These are phyloP conservation scores for Leptographium wingfieldii DNA, from an alignment of 2,329 filamentous ascomycete species.

Conservation along the genomic window DNA sequence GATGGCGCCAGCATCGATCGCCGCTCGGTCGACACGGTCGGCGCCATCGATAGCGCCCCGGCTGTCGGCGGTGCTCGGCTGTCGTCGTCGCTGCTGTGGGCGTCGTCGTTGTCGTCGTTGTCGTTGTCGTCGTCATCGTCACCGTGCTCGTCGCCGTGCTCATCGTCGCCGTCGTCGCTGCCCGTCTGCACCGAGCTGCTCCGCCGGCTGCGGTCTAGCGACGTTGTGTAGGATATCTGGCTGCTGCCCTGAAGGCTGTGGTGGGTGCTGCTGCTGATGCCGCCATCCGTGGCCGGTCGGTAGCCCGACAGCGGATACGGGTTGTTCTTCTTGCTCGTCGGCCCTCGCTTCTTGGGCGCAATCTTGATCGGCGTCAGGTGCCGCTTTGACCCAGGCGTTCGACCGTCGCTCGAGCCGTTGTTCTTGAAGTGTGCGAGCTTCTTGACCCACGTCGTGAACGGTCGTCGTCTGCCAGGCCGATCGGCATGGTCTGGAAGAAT, in stretches of 20 bases:
- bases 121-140: not conserved
- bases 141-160: not conserved
- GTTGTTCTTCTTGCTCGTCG: constrained; percentile 72
- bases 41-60: constrained; percentile 61
- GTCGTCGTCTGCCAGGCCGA: constrained; percentile 56
- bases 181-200: constrained; percentile 47
- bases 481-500: constrained; percentile 45
- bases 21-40: constrained; percentile 73
- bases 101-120: constrained; percentile 29
- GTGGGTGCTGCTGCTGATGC: no score
- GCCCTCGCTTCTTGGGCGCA: constrained; percentile 42
- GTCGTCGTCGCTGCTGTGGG: constrained; percentile 26
- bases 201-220: constrained; percentile 38
- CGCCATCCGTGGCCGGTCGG: constrained; percentile 2
- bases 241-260: constrained; percentile 22
- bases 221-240: constrained; percentile 44
- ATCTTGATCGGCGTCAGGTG: constrained; percentile 27
- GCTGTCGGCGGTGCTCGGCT: constrained; percentile 43
- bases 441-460: constrained; percentile 90
- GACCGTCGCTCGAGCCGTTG: constrained; percentile 45
- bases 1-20: constrained; percentile 66
- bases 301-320: constrained; percentile 77
- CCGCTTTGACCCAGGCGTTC: constrained; percentile 29
- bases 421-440: constrained; percentile 76
- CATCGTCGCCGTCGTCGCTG: constrained; percentile 19